Base-by-base conservation (phyloP, 2,329 filamentous ascomycete genomes). In the Aspergillus viridinutans region DNA sequence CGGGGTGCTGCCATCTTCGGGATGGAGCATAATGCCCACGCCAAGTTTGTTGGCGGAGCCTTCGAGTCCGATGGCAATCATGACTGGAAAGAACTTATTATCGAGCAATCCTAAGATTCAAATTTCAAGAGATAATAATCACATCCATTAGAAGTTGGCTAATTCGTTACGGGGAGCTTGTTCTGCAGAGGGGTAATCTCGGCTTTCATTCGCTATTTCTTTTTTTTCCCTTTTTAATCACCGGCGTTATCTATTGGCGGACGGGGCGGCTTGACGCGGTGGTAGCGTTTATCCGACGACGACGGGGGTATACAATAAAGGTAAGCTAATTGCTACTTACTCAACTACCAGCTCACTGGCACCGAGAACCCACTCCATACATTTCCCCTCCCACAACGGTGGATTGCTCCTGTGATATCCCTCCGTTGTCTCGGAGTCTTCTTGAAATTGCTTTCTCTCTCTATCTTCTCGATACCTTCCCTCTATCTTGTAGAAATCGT, bases 31-130 rank as follows among this genome's bases (percentile, higher is more conserved):
- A 57, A 99, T 81, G 69, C 94, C 94, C 57, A 97, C 88, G 64
- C 93, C 94, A 53, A 99, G 86, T 78, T 99, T 99, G 82, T 99
- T 99, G 76, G 94, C 94, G 56, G 91, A 96, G 74, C 94, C 93
- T 80, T 99, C 94, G 72, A 90, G 82, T 23, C 88, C 88, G 67
- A 90, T 82, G 29, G 86, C 83, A 64, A 90, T 87, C 80, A 86
- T 86, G 52, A 58, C 74, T 49, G 12, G 40, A 21, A 28, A 8
- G 38, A 26, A 20, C 20, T 4, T n/a, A 51, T 23, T 2, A 14
- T 43, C 17, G 32, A 49, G 25, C 23, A n/a, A 40, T 47, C 8
- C 28, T 38, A 52, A 40, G 42, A 35, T 48, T 52, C 29, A 26
- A 55, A 40, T 45, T 25, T 26, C 25, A 14, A 29, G 3, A 29